Base-by-base conservation (phyloP, 495 filamentous ascomycete species). In the Pseudoneurospora amorphoporcata region DNA sequence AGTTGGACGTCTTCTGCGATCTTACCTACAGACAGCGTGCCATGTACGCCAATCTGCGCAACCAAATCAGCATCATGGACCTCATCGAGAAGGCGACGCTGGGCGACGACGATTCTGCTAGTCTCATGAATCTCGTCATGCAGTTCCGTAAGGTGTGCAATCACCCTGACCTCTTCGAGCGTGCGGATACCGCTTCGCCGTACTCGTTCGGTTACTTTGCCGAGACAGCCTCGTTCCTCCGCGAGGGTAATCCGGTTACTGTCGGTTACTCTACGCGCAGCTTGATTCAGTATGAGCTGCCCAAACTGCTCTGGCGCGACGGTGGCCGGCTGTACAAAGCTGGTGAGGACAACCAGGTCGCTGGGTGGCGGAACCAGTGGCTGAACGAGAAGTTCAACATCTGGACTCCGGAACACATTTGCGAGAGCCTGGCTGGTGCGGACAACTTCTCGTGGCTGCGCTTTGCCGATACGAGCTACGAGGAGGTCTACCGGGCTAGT, bases 101-200 rank as follows among this genome's bases (percentile, higher is more conserved):
- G 70, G 96, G 96, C 40, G 95, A 97, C 77, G 95, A 99, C 75
- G 96, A 98, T 77, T 95, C 93, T 38, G 93, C 93, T 16, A 99
- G 94, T 19, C 80, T 99, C 78, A 99, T 99, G 95, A 99, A 98
- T 80, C 86, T 99, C 73, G 95, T 99, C 71, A 99, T 99, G 95
- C 96, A 99, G 82, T 99, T 99, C 88, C 90, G 95, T 71, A 99
- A 99, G 84, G 96, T 99, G 70, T 99, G 95, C 85, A 99, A 99
- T 77, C 95, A 99, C 80, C 95, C 95, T 3, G 95, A 99, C 83
- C 84, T 99, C 29, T 98, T 98, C 73, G 94, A 99, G 80, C 89
- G 96, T 58, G 94, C 95, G 17, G 95, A 98, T 72, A 96, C 92
- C 23, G 89, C 88, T 23, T 97, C 94, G 17, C 94, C 95, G 0